A percentile compares a stretch with the other conserved stretches of the same genome.
These are phyloP conservation scores for Pseudogymnoascus sp. DNA, from an alignment of 2,329 filamentous ascomycete species.

Conservation along the genomic window DNA sequence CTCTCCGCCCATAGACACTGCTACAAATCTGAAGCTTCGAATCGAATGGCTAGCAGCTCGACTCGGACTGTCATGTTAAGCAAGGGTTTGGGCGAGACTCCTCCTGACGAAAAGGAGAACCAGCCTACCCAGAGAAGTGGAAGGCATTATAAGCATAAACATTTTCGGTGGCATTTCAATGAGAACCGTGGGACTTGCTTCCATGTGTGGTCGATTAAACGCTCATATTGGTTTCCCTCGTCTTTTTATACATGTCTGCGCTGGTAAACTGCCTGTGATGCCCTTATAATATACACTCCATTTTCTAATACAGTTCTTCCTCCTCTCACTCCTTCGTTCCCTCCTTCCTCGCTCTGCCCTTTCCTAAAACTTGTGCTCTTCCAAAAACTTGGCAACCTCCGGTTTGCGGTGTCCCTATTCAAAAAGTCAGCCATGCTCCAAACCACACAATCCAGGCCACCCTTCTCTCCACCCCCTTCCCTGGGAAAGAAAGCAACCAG, in stretches of 20 bases:
- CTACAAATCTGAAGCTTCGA: too few species aligned
- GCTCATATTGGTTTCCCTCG: too few species aligned
- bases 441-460: neutral
- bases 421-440: constrained; percentile 11
- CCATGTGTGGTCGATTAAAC: too few species aligned
- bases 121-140: too few species aligned
- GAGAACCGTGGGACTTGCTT: too few species aligned
- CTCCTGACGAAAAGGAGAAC: too few species aligned
- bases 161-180: too few species aligned
- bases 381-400: constrained; percentile 41
- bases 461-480: neutral
- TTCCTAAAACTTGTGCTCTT: constrained; percentile 31
- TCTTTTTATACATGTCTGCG: neutral
- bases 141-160: too few species aligned
- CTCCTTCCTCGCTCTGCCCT: neutral
- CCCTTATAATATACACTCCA: neutral
- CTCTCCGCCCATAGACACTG: too few species aligned
- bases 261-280: neutral
- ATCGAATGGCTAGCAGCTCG: too few species aligned
- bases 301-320: neutral
- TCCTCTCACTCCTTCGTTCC: neutral
- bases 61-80: too few species aligned
- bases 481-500: neutral
- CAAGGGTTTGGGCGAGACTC: too few species aligned
- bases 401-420: constrained; percentile 42